phyloP scores from a whole-genome alignment of 2,329 filamentous ascomycete species.

The Penicillium expansum region DNA sequence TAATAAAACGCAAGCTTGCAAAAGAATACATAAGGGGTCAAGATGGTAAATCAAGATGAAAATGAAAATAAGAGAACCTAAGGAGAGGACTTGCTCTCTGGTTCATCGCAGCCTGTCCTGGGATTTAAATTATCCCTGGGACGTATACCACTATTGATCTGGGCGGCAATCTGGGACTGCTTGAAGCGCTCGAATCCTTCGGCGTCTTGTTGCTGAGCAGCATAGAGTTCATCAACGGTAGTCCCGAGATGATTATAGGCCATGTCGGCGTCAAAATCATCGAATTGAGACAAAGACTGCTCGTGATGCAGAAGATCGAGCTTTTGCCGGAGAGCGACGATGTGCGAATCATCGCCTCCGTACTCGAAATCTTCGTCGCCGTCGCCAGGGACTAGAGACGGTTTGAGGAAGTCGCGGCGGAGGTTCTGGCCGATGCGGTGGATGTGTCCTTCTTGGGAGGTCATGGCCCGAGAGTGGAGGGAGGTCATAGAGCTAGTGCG shows the following conservation, averaged over 20 bases:
- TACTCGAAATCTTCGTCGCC: slow-evolving; percentile 25
- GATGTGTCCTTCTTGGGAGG: slow-evolving; percentile 67
- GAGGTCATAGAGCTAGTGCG: slow-evolving; percentile 66
- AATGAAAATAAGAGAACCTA: not conserved
- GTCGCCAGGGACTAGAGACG: slow-evolving; percentile 43
- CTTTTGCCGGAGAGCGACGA: slow-evolving; percentile 46
- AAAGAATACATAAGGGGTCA: not conserved
- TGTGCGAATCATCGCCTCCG: slow-evolving; percentile 38
- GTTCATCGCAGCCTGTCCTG: not conserved
- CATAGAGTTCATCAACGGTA: slow-evolving; percentile 47
- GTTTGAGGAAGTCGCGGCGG: slow-evolving; percentile 60
- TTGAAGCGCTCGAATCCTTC: slow-evolving; percentile 46
- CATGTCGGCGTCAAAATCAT: slow-evolving; percentile 39
- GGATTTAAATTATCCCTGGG: not conserved
- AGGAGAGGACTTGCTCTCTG: not conserved
- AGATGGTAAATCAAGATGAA: not conserved
- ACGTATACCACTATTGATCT: slow-evolving; percentile 43
- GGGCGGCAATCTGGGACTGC: slow-evolving; percentile 47
- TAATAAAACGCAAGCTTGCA: not conserved
- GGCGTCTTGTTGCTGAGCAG: slow-evolving; percentile 42
- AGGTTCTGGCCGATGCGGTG: slow-evolving; percentile 67
- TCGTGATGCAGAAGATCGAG: slow-evolving; percentile 45
- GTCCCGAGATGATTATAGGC: slow-evolving; percentile 45
- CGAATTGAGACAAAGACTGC: slow-evolving; percentile 42
- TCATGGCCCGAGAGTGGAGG: slow-evolving; percentile 62